Evolutionary conservation across 2,329 filamentous ascomycete genomes (phyloP), one percentile per base, ranked within the genome.

Genomic region (Verticillium longisporum): DNA sequence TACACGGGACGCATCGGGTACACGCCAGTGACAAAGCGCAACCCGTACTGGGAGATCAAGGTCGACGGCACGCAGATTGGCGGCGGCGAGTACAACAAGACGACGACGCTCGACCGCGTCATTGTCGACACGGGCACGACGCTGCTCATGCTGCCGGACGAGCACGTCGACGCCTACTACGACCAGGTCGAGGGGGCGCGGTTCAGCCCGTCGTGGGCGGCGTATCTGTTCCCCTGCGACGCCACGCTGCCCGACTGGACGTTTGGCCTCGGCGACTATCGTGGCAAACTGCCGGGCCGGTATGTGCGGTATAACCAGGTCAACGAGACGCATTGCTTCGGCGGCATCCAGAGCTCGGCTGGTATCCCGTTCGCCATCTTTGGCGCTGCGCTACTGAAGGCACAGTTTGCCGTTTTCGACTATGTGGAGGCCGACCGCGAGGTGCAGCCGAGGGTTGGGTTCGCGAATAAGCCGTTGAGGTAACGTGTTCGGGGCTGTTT

Each of bases 41-140:
- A 83, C 26, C 83, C 85, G 4, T 88, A 83, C 77, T 90, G 88
- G 88, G 74, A 80, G 61, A 83, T 90, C 71, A 80, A 75, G 21
- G 75, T 83, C 11, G 75, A 77, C 31, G 84, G 81, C 21, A 88
- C 86, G 73, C 75, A 75, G 45, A 69, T 88, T 59, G 86, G 84
- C 2, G 34, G 36, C 41, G 13, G 13, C 26, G 7, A 3, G 4
- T 55, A 31, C 26, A 34, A 59, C 32, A 31, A 32, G 15, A 54
- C 41, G 33, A 45, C 50, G 3, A 53, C 61, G 7, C 63, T 67
- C 1, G 71, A 73, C 61, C 32, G 70, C n/a, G 81, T 79, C 66
- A 89, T 91, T 71, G 84, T 85, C 68, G 88, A 91, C 75, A 91
- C 88, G 2, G 88, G 88, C 60, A 90, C 88, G 61, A 87, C 87